Evolutionary conservation across 2,329 filamentous ascomycete species (phyloP), one percentile per base, ranked within the genome.

Genomic region (Calonectria fujianensis): DNA sequence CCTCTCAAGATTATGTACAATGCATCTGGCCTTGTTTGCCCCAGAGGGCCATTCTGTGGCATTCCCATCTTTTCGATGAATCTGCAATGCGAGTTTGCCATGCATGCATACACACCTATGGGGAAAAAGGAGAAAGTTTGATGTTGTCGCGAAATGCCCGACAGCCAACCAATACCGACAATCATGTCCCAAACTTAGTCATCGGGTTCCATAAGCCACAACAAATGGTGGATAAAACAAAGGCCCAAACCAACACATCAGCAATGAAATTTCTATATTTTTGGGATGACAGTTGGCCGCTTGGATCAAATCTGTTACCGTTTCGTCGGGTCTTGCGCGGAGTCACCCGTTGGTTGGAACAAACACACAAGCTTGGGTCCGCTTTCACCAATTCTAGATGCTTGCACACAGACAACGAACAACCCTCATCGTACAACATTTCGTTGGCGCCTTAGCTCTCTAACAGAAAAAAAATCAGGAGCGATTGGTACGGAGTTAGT

Each of bases 261-360:
- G 66, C 32, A 66, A 63, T 24, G 13, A 29, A 29, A 27, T 48
- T 52, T 73, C 69, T 64, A 29, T 27, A 41, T 39, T 51, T 8
- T 45, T 65, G 61, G 72, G 48, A 70, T 65, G 52, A n/a, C 29
- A 27, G 35, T 74, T 52, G 73, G 70, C 63, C 73, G 74, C 70
- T 68, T 63, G 31, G 32, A 29, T 24, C 16, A 35, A 70, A 54
- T 32, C 13, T 20, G 57, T 7, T 61, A 41, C 67, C 61, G 16
- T 45, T 45, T 24, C 18, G 32, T 70, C 48, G 41, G 50, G 37
- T 72, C 16, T 11, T 16, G 51, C 14, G 59, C 31, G n/a, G 24
- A 41, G 20, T 11, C 39, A 37, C 39, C 41, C n/a, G 57, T 52
- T 74, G 50, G 52, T 57, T 71, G 50, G 59, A 41, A 63, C 72